Evolutionary conservation across 208 protist species (phyloP).

Genomic region (Wallacemonas sp.): DNA sequence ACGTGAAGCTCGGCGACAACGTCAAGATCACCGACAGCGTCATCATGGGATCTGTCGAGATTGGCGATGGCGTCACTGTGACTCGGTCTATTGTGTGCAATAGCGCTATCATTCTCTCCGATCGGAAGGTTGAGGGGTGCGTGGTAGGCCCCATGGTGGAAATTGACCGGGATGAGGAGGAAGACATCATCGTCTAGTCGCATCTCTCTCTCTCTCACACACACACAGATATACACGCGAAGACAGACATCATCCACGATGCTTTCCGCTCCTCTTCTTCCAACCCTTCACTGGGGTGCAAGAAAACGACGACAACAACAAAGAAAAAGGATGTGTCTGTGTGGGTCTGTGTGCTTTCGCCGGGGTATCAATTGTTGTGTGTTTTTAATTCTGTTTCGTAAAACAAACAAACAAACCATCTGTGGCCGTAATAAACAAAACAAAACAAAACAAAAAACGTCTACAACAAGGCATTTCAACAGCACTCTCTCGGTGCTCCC

Average conservation of each 20-base stretch:
- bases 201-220: too few relatives aligned
- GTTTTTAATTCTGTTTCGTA: too few relatives aligned
- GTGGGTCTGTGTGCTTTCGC: neutral
- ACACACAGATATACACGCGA: too few relatives aligned
- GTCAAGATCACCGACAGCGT: constrained; percentile 73
- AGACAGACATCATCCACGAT: too few relatives aligned
- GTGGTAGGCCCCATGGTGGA: constrained; percentile 65
- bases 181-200: constrained; percentile 42
- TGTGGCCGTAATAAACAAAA: too few relatives aligned
- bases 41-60: constrained; percentile 68
- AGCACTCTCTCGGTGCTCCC: too few relatives aligned
- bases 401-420: too few relatives aligned
- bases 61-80: constrained; percentile 56
- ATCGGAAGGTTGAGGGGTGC: constrained; percentile 37
- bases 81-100: constrained; percentile 56
- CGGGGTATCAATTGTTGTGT: too few relatives aligned
- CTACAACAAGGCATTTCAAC: too few relatives aligned
- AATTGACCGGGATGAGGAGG: constrained; percentile 28
- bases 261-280: too few relatives aligned
- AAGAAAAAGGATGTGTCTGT: neutral
- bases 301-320: neutral
- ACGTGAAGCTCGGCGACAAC: constrained; percentile 59
- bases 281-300: neutral
- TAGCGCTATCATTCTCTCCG: constrained; percentile 49
- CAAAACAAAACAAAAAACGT: too few relatives aligned